Base-by-base conservation (phyloP, 306 rosid species). In the Cicer arietinum region DNA sequence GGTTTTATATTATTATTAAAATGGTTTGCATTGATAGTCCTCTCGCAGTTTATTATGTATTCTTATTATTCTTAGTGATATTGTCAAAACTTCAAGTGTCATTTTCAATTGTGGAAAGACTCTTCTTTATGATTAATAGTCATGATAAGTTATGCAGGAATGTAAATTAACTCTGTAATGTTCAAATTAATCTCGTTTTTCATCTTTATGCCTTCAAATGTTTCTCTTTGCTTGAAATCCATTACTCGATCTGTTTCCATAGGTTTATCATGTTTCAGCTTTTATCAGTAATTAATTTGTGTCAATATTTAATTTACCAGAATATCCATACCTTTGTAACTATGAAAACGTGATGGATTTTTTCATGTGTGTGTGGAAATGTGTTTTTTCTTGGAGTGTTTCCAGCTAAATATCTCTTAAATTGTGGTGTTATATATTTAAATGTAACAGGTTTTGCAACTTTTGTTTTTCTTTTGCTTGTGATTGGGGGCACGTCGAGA, bases 401-500 rank as follows among this genome's bases (percentile, higher is more conserved):
- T 25, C 58, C 3, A 1, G 52, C 44, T 57, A 71, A 77, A 46
- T 67, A 58, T 59, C 8, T 48, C 7, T 16, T 50, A 67, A 72
- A 17, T 72, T 66, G 3, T 30, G 37, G 71, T 77, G 50, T 60
- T 6, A 59, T 45, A 17, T 62, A 22, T 52, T 20, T 71, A 13
- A 66, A 50, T 45, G 48, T 9, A 12, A 46, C 90, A 91, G 98
- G 97, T 73, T 61, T 88, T 45, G 53, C 80, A 17, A 61, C 79
- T 74, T 67, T 79, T 41, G 30, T 87, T 25, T 74, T 91, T 73
- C 76, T 88, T 3, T 70, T 89, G 44, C 78, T 88, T 37, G 25
- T 85, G 50, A 86, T 84, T 81, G 89, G 91, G 72, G 78, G 88
- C 84, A 54, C 84, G 30, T 90, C 86, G 20, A 87, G 98, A 76